Evolutionary conservation across 352 stramenopile species (phyloP), one percentile per base, ranked within the genome.

Genomic region (Halophytophthora polymorphica): DNA sequence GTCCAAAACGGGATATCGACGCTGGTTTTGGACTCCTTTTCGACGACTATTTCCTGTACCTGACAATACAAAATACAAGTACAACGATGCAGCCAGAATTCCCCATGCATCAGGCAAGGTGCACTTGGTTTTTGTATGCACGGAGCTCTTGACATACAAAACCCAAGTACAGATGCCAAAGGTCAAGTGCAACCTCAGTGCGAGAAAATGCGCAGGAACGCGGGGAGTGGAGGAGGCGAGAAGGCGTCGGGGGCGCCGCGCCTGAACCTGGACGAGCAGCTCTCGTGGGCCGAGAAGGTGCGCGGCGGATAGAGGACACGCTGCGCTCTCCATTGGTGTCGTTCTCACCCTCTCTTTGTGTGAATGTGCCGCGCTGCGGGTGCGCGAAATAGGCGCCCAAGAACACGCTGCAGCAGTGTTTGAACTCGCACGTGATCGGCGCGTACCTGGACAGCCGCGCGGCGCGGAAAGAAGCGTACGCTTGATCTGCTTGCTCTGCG

Each of bases 361-460:
- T 18, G 8, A 55, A 17, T 41, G 17, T 34, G 10, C 14, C 5
- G 0, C 38, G 38, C 39, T 42, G 45, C 50, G 2, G 10, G 8
- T 22, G 14, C 33, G 33, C 11, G 50, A 35, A 7, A 3, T 25
- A 75, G 67, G 67, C 67, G 0, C 56, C 64, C 4, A 59, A 43
- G 48, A 86, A 77, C 41, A 56, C 64, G 33, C 63, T 91, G 25
- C 77, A 89, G 49, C 76, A 89, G 46, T 86, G 81, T 48, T 61
- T 91, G 15, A 91, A 91, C 55, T 89, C 81, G 33, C 81, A 91
- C 51, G 68, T 85, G 49, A 91, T 89, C 52, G 80, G 64, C 38
- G 54, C 64, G 15, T 91, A 89, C 69, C 62, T 89, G n/a, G 70
- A 88, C 43, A 76, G 65, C 43, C 67, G 76, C 8, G 54, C 67